A percentile compares a stretch with the other conserved stretches of the same genome.
phyloP scores from a whole-genome alignment of 768 basidiomycete genomes.

The Galerina marginata region DNA sequence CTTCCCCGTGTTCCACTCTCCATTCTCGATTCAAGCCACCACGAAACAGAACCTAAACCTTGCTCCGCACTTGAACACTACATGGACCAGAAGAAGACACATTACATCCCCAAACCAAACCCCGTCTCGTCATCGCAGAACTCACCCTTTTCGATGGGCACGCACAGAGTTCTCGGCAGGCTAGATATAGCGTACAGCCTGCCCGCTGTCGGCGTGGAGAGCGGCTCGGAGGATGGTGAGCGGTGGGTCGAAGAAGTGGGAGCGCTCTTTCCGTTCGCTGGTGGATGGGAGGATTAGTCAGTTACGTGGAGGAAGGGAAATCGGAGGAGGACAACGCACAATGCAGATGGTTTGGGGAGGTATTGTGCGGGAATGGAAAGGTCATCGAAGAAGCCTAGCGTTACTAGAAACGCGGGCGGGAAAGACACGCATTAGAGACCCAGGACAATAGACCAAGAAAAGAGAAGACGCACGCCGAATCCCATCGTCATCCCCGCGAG shows the following conservation, averaged over 20 bases:
- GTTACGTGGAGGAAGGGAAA: neutral
- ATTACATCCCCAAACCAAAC: neutral
- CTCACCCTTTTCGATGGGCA: conserved; percentile 81
- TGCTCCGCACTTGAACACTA: conserved; percentile 86
- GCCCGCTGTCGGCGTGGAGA: conserved; percentile 67
- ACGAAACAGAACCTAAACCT: conserved; percentile 75
- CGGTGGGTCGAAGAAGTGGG: conserved; percentile 77
- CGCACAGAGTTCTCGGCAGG: conserved; percentile 76
- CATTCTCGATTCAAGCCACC: conserved; percentile 69
- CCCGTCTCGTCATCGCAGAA: conserved; percentile 75
- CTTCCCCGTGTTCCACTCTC: conserved; percentile 36
- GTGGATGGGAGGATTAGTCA: neutral
- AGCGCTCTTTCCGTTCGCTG: conserved; percentile 83
- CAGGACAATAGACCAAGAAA: neutral
- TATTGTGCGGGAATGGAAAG: conserved; percentile 83
- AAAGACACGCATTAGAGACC: neutral
- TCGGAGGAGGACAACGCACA: conserved; percentile 52
- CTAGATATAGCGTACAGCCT: conserved; percentile 83
- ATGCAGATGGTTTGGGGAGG: conserved; percentile 81
- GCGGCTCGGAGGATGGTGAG: conserved; percentile 62
- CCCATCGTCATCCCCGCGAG: conserved; percentile 84
- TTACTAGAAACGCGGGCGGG: conserved; percentile 53
- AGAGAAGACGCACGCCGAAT: conserved; percentile 70
- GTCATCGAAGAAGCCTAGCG: conserved; percentile 93
- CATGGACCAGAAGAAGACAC: conserved; percentile 36